A percentile compares a stretch with the other conserved stretches of the same genome.
Evolutionary conservation across 2,329 filamentous ascomycete species (phyloP).

Genomic region (Epichloe glyceriae): DNA sequence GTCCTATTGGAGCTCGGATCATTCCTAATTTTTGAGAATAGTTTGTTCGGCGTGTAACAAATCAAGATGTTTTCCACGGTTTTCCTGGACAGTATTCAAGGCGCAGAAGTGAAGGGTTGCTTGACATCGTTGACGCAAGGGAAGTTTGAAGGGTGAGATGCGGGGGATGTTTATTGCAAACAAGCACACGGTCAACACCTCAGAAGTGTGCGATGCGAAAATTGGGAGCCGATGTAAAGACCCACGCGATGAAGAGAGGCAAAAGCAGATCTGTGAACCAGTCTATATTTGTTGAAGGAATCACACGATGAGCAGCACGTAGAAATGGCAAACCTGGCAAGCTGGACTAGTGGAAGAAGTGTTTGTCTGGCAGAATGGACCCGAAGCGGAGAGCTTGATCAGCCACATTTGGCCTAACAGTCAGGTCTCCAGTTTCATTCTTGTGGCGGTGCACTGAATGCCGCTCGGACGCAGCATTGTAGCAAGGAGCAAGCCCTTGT

Average conservation of each 20-base stretch:
- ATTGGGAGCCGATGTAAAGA: neutral
- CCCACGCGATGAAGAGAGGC: neutral
- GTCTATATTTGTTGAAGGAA: neutral
- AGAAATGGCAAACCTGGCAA: too few relatives aligned
- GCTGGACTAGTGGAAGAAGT: neutral
- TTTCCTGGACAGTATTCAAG: conserved; percentile 18
- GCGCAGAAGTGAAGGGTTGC: conserved; percentile 17
- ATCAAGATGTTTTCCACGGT: conserved; percentile 15
- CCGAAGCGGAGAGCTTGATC: neutral
- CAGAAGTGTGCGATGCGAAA: neutral
- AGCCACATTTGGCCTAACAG: neutral
- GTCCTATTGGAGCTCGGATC: conserved; percentile 20
- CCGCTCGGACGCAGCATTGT: conserved; percentile 1
- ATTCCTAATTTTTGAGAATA: neutral
- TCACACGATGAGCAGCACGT: neutral
- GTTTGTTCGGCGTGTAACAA: neutral
- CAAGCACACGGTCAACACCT: neutral
- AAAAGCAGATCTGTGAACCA: neutral
- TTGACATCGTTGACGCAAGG: conserved; percentile 17
- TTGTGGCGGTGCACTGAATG: conserved; percentile 4
- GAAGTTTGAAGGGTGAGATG: neutral
- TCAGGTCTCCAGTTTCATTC: neutral
- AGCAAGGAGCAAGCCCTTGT: neutral
- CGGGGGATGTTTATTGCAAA: neutral
- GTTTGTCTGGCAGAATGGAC: neutral